phyloP scores from a whole-genome alignment of 495 filamentous ascomycete species.

The Hyaloscypha finlandica region DNA sequence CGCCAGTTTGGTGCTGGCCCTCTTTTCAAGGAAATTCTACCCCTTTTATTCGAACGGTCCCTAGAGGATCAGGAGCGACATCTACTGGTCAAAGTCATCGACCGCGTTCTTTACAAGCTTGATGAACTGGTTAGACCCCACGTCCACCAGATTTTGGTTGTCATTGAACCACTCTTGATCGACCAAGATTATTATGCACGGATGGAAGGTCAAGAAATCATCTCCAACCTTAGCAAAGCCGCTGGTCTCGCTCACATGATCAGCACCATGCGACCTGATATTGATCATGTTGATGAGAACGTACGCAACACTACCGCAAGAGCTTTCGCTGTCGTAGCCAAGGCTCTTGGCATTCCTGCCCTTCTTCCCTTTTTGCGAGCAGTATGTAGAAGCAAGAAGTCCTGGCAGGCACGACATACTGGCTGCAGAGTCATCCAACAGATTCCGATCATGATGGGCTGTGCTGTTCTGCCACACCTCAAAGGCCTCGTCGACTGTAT shows the following conservation, averaged over 20 bases:
- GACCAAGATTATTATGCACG: conserved; percentile 99
- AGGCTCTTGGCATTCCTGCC: conserved; percentile 92
- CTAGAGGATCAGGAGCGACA: conserved; percentile 98
- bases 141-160: conserved; percentile 97
- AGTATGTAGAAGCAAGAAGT: conserved; percentile 96
- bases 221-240: conserved; percentile 95
- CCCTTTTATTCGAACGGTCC: conserved; percentile 97
- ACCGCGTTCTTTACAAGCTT: conserved; percentile 96
- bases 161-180: conserved; percentile 98
- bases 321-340: conserved; percentile 97
- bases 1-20: conserved; percentile 94
- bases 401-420: conserved; percentile 98
- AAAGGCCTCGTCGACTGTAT: conserved; percentile 98
- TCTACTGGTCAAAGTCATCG: conserved; percentile 98
- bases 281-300: conserved; percentile 98
- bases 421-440: conserved; percentile 99
- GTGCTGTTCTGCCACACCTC: conserved; percentile 92
- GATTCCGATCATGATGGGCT: conserved; percentile 99
- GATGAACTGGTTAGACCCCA: conserved; percentile 96
- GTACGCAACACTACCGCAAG: conserved; percentile 98
- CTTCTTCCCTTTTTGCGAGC: conserved; percentile 93
- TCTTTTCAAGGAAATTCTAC: conserved; percentile 97
- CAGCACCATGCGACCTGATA: conserved; percentile 97
- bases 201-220: conserved; percentile 97
- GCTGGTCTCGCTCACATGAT: conserved; percentile 99